Conservation (phyloP, 768 basidiomycete species). For the Rhizopogon vinicolor region DNA sequence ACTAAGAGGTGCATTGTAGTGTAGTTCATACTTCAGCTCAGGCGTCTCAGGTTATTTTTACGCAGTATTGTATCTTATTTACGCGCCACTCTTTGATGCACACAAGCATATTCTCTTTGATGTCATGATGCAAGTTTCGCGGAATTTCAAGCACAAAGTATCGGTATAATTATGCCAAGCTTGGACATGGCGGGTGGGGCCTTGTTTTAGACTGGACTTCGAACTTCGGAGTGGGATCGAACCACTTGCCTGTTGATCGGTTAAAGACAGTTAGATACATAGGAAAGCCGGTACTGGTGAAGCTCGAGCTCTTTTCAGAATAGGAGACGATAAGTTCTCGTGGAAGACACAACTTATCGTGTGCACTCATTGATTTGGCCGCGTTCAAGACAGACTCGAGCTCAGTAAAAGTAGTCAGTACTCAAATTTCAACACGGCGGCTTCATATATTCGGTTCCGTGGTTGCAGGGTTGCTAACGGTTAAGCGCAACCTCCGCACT, state of each 20-base stretch:
- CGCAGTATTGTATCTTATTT: slow-evolving; percentile 16
- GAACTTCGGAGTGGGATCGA: neutral
- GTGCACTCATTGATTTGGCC: neutral
- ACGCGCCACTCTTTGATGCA: neutral
- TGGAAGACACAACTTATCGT: neutral
- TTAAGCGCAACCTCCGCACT: too few species aligned
- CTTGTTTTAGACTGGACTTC: neutral
- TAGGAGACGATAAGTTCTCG: neutral
- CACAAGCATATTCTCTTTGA: neutral
- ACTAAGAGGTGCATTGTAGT: slow-evolving; percentile 4
- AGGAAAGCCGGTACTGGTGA: too few species aligned
- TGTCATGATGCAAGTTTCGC: too few species aligned
- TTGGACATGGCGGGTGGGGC: neutral
- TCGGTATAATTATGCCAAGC: too few species aligned
- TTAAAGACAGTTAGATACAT: too few species aligned
- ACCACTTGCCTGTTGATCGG: neutral
- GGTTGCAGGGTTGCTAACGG: too few species aligned
- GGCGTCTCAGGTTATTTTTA: neutral
- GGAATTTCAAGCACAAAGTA: too few species aligned
- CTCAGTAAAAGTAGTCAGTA: too few species aligned
- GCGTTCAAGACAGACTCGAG: neutral
- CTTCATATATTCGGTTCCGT: neutral
- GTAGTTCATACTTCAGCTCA: slow-evolving; percentile 8
- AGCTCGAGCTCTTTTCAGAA: too few species aligned
- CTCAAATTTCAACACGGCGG: neutral